Conservation (phyloP, 306 rosid genomes). For the Vigna mungo region DNA sequence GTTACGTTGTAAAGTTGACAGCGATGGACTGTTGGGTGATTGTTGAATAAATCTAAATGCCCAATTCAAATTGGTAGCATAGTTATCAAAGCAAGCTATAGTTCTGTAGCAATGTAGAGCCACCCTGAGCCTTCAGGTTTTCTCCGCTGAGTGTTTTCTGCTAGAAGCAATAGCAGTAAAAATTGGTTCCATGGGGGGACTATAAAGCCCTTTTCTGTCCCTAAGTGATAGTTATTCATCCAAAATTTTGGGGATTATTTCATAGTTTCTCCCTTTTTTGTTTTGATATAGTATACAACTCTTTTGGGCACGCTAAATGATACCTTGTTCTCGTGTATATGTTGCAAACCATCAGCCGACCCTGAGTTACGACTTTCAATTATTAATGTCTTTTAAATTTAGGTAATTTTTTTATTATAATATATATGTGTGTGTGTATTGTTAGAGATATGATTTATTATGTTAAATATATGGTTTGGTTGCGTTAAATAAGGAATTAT, state of each 20-base stretch:
- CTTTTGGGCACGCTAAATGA: not conserved
- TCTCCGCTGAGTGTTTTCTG: not conserved
- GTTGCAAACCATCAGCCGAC: not conserved
- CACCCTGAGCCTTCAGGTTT: not conserved
- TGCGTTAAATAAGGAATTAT: no score
- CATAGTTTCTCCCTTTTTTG: not conserved
- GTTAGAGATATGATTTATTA: no score
- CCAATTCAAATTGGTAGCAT: not conserved
- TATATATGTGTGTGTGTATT: no score
- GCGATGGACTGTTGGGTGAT: slow-evolving; percentile 1
- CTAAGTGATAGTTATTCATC: not conserved
- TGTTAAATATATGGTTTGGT: no score
- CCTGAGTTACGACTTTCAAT: not conserved
- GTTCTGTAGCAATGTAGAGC: not conserved
- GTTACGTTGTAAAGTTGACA: not conserved
- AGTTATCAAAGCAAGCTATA: not conserved
- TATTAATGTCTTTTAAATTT: no score
- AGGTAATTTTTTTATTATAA: no score
- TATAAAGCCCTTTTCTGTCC: not conserved
- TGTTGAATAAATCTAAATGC: not conserved
- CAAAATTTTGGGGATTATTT: not conserved
- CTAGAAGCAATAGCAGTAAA: not conserved
- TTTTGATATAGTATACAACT: not conserved
- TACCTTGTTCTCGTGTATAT: not conserved
- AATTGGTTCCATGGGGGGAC: not conserved